phyloP scores from a whole-genome alignment of 768 basidiomycete species.

The Boletus rufocinnamomeus region DNA sequence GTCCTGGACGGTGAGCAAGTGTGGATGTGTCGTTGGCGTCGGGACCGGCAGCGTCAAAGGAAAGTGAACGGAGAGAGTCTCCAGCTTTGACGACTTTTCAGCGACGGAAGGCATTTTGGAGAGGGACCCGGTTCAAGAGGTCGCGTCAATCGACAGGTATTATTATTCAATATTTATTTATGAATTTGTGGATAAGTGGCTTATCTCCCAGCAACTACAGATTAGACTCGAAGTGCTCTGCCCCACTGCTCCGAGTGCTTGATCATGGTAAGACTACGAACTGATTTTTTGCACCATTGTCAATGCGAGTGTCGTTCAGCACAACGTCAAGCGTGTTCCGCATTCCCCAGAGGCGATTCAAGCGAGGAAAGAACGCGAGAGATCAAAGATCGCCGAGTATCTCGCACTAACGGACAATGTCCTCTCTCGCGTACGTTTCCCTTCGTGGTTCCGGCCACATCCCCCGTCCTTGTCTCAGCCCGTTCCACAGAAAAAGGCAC shows the following conservation, averaged over 20 bases:
- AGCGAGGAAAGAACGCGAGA: constrained; percentile 69
- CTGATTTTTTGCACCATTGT: background rate
- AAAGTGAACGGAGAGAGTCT: constrained; percentile 61
- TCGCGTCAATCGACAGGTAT: background rate
- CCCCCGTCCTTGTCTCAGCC: background rate
- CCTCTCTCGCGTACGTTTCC: constrained; percentile 56
- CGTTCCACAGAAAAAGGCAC: constrained; percentile 58
- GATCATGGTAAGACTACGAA: constrained; percentile 30
- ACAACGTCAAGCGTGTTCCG: constrained; percentile 65
- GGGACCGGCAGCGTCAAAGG: constrained; percentile 88
- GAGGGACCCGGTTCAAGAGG: background rate
- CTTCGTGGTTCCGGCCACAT: background rate
- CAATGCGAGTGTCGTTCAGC: constrained; percentile 43
- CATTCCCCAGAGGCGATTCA: constrained; percentile 62
- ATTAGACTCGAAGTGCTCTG: background rate
- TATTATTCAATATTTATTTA: constrained; percentile 13
- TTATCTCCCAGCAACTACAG: background rate
- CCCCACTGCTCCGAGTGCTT: background rate
- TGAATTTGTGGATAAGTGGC: constrained; percentile 1
- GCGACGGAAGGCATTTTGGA: constrained; percentile 59
- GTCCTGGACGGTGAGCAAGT: constrained; percentile 74
- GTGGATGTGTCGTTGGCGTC: constrained; percentile 73
- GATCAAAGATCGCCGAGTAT: constrained; percentile 76
- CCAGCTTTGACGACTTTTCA: constrained; percentile 47
- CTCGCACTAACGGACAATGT: constrained; percentile 63